Percentiles rank a stretch among this genome's conserved stretches.
Conservation (phyloP, 108 stramenopile species). For the Bacterosira constricta region DNA sequence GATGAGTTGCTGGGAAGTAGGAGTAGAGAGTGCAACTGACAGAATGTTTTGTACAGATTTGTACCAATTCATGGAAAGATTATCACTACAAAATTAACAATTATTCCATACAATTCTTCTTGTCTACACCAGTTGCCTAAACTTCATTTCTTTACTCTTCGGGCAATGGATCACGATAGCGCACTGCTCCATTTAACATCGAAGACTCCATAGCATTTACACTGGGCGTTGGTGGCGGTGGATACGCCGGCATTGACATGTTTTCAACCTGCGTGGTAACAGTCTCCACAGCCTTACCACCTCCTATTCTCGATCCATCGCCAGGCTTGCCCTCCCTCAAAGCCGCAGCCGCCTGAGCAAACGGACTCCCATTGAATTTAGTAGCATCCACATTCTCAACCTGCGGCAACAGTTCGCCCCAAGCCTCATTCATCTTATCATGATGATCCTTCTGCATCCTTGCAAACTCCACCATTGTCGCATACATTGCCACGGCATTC, state of each 20-base stretch:
- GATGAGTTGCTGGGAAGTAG: no score
- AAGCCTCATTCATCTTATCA: constrained; percentile 57
- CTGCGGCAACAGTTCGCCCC: constrained; percentile 53
- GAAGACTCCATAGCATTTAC: constrained; percentile 21
- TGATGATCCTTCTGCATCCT: constrained; percentile 66
- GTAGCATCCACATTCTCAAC: constrained; percentile 33
- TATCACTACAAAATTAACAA: constrained; percentile 10
- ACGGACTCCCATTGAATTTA: constrained; percentile 12
- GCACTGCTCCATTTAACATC: constrained; percentile 29
- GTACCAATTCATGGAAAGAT: no score
- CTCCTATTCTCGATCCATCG: not conserved
- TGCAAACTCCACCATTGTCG: constrained; percentile 64
- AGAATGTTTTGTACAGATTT: no score
- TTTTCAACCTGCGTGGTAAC: not conserved
- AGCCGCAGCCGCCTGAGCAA: constrained; percentile 21
- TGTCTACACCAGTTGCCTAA: no score
- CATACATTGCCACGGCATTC: constrained; percentile 66
- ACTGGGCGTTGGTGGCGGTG: constrained; percentile 32
- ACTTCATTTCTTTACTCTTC: constrained; percentile 5
- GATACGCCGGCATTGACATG: constrained; percentile 39
- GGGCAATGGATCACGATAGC: constrained; percentile 44
- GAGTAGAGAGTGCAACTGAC: no score
- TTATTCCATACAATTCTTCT: constrained; percentile 49
- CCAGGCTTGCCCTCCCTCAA: constrained; percentile 14
- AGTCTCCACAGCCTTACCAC: not conserved